A percentile compares a stretch with the other conserved stretches of the same genome.
phyloP scores from a whole-genome alignment of 345 rosid genomes.

The Salix udensis region DNA sequence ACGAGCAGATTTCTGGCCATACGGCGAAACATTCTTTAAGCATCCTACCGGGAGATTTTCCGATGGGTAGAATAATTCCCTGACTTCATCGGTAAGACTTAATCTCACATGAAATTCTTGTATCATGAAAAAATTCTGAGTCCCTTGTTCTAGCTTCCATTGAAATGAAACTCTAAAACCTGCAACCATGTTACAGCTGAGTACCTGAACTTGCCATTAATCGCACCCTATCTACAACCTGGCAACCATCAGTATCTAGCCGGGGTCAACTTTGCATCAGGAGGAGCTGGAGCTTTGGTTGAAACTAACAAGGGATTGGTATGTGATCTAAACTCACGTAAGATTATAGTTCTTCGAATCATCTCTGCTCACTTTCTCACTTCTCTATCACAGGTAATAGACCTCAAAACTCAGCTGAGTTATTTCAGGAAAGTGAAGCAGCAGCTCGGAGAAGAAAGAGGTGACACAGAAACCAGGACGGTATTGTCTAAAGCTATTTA shows the following conservation, averaged over 20 bases:
- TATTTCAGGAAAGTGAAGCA: constrained; percentile 33
- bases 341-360: no score
- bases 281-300: constrained; percentile 46
- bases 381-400: constrained; percentile 31
- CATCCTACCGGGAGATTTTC: constrained; percentile 29
- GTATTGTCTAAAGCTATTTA: constrained; percentile 41
- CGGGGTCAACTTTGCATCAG: constrained; percentile 52
- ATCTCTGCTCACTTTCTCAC: neutral
- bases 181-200: constrained; percentile 28
- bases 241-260: constrained; percentile 16
- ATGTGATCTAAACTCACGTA: neutral
- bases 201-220: constrained; percentile 41
- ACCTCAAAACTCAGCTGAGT: constrained; percentile 31
- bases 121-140: neutral
- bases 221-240: constrained; percentile 44
- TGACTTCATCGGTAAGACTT: constrained; percentile 27
- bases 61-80: constrained; percentile 27
- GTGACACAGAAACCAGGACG: constrained; percentile 26
- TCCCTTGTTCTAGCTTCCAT: no score
- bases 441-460: constrained; percentile 28
- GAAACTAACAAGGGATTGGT: constrained; percentile 38
- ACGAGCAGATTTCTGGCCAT: constrained; percentile 30
- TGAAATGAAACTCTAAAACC: neutral
- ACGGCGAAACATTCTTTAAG: constrained; percentile 28
- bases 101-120: neutral